Evolutionary conservation across 1,284 basidiomycete species (phyloP), one percentile per base, ranked within the genome.

Genomic region (Ganoderma lingzhi): DNA sequence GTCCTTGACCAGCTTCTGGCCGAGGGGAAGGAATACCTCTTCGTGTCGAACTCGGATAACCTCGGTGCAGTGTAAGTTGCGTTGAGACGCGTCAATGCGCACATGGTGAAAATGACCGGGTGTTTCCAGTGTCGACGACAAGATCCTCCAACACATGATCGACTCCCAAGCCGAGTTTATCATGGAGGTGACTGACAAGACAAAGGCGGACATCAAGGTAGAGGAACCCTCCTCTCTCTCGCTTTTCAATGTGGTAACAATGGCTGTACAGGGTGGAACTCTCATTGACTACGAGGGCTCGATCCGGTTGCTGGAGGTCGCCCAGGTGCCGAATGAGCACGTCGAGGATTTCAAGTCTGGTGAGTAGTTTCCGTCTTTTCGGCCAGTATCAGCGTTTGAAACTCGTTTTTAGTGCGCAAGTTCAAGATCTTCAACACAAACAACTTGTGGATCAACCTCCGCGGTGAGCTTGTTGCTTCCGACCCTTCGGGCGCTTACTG

Each of bases 151-250:
- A 82, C 94, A 96, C 83, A 97, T 98, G 93, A 92, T 96, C 69
- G 91, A 96, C 77, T 87, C 89, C 14, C 86, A 93, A 76, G 90
- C 94, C 63, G 96, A 97, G 83, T 98, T 97, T 86, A 82, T 98
- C 80, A 98, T 98, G 96, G 97, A 99, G 84, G 96, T 99, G 74
- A 99, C 98, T 5, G 97, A 99, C 88, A 99, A 99, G 91, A 99
- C 98, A 80, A 99, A 99, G 88, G 98, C 98, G 70, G 97, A 99
- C 82, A 93, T 99, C 85, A 99, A 99, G 87, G 78, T 86, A 82
- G 23, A 67, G 68, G 17, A 45, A 51, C 2, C 17, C 42, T 3
- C 56, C 19, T 19, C 9, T 12, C 28, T 39, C 62, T 14, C 5
- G 32, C 23, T 61, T 32, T 28, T 48, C 37, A 35, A 58, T 42